Conservation (phyloP, 2,329 filamentous ascomycete species). For the Monilinia fructicola region DNA sequence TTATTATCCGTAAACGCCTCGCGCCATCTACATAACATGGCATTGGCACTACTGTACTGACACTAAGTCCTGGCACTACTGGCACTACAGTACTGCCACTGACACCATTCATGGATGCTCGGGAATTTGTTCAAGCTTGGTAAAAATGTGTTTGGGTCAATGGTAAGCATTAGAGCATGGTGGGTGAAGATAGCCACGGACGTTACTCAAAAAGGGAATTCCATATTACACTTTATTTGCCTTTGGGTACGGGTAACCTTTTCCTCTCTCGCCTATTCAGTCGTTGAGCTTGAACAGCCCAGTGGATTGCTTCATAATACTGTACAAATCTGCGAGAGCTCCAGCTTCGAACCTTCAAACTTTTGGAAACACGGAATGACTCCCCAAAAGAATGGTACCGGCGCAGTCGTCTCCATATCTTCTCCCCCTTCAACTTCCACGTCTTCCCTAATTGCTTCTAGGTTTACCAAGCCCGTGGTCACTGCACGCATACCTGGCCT, state of each 20-base stretch:
- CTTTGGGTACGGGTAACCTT: background rate
- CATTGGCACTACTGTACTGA: background rate
- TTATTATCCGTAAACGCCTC: constrained; percentile 9
- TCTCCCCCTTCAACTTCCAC: background rate
- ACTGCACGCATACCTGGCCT: constrained; percentile 4
- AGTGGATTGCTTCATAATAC: background rate
- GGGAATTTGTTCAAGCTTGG: constrained; percentile 12
- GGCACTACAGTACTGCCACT: background rate
- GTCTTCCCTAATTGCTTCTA: constrained; percentile 4
- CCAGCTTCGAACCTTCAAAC: constrained; percentile 9
- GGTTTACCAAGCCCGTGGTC: constrained; percentile 3
- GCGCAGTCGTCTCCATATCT: background rate
- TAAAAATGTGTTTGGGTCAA: background rate
- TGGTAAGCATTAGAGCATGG: background rate
- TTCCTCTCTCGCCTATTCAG: constrained; percentile 6
- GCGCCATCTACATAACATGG: background rate
- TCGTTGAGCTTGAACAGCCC: background rate
- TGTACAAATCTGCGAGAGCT: background rate
- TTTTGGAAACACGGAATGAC: constrained; percentile 9
- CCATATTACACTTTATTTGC: constrained; percentile 3
- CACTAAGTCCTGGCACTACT: background rate
- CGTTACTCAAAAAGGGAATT: background rate
- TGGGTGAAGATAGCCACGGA: constrained; percentile 6
- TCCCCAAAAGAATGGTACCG: constrained; percentile 2
- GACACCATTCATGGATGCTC: constrained; percentile 14